Base-by-base conservation (phyloP, 2,329 filamentous ascomycete genomes). In the Fusarium nygamai region DNA sequence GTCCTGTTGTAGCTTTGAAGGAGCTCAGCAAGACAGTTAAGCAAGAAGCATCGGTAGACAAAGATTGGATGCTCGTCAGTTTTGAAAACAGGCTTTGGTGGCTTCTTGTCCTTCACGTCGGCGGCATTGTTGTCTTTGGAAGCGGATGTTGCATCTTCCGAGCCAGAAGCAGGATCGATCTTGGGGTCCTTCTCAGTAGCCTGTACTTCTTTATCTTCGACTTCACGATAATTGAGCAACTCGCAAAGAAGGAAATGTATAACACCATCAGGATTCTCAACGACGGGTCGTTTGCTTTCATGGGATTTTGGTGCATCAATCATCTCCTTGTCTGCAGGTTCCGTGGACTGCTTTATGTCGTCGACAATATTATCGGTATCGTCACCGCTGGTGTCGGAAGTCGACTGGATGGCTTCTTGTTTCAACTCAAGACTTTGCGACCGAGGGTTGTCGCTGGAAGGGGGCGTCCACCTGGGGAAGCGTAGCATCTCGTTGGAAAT, bases 191-290 rank as follows among this genome's bases (percentile, higher is more conserved):
- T 88, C 12, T 83, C 76, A 53, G 80, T 76, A 59, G 79, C 77
- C 19, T 85, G 68, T 19, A 88, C 82, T 67, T 95, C 92, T 78
- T 93, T 95, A 79, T 98, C 96, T 43, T 97, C 94, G 10, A 98
- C 94, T 80, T 98, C 95, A 78, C 93, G 93, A 83, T 97, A 98
- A 58, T 94, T 95, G 64, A 98, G 87, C 51, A 99, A 86, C 81
- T 99, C 96, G 67, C 94, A 97, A 9, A 99, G 90, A 29, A 99
- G 87, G 82, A 98, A 99, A 79, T 98, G 94, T 66, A 99, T 92
- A 8, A 99, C 94, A 8, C 96, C 96, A 82, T 98, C 96, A 0
- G 96, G 94, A 71, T 96, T 95, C 81, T 98, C 95, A 11, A 98
- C 91, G 19, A 95, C 88, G 3, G 96, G 96, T 14, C 93, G 87